These are phyloP conservation scores for Aureobasidium sp. DNA, from an alignment of 2,329 filamentous ascomycete species.

Conservation along the genomic window DNA sequence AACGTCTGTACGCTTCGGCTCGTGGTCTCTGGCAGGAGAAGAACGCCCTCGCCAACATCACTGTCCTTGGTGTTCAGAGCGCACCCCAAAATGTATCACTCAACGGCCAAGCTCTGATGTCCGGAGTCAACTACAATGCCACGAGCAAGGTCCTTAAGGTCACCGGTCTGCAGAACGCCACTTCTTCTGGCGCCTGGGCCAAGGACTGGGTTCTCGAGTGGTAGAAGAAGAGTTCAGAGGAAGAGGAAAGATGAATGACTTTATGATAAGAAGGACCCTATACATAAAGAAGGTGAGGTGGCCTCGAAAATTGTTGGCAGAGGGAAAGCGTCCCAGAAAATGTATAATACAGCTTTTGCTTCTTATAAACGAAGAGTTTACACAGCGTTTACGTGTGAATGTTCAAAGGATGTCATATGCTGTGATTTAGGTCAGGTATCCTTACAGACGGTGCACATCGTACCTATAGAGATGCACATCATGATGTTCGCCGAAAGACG, in stretches of 20 bases:
- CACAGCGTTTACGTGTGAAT: no score
- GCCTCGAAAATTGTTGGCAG: no score
- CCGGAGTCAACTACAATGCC: conserved; percentile 41
- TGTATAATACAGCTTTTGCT: no score
- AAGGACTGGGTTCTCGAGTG: conserved; percentile 49
- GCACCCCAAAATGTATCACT: conserved; percentile 39
- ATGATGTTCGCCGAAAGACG: no score
- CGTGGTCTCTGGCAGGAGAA: conserved; percentile 46
- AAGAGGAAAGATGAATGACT: not conserved
- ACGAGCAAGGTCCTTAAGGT: conserved; percentile 43
- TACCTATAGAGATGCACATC: no score
- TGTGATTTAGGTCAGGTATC: no score
- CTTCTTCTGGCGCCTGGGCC: conserved; percentile 47
- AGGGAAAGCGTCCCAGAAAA: no score
- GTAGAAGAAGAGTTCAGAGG: conserved; percentile 24
- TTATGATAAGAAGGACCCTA: not conserved
- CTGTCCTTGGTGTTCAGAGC: conserved; percentile 48
- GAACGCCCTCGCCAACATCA: conserved; percentile 53
- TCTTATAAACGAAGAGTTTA: no score
- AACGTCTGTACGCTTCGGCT: conserved; percentile 41
- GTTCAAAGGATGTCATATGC: no score
- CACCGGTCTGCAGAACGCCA: conserved; percentile 40
- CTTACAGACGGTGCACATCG: no score
- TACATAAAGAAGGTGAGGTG: no score
- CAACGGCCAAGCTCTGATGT: conserved; percentile 34